phyloP scores from a whole-genome alignment of 176 grass and related monocot species.

The Avena eriantha region DNA sequence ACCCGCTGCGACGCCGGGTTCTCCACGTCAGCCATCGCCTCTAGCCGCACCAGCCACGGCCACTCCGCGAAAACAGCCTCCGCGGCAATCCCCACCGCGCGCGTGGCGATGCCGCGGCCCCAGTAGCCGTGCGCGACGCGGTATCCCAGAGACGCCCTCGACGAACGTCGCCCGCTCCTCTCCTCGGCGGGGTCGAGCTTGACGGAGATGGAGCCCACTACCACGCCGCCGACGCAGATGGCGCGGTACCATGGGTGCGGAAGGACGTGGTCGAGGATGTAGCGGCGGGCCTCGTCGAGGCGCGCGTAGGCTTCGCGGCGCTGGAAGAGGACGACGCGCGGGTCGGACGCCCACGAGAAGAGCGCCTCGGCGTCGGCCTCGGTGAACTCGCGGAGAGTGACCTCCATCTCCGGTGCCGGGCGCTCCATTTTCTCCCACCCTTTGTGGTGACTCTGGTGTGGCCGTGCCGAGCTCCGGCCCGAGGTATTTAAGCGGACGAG shows the following conservation, averaged over 20 bases:
- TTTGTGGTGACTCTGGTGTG: not conserved
- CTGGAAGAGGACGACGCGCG: conserved; percentile 67
- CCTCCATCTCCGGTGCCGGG: not conserved
- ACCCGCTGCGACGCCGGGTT: conserved; percentile 81
- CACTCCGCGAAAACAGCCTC: conserved; percentile 50
- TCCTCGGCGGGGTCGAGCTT: conserved; percentile 31
- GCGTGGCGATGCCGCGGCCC: conserved; percentile 63
- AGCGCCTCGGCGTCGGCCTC: conserved; percentile 64
- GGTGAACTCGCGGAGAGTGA: conserved; percentile 70
- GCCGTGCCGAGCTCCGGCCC: not conserved
- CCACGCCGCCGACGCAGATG: conserved; percentile 60
- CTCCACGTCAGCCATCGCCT: conserved; percentile 71
- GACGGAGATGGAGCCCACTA: conserved; percentile 70
- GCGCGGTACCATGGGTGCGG: conserved; percentile 80
- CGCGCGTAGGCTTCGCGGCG: conserved; percentile 55
- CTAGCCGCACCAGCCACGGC: conserved; percentile 58
- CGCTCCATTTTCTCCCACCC: not conserved
- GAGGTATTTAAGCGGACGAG: conserved; percentile 23
- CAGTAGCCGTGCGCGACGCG: conserved; percentile 60
- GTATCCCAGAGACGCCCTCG: conserved; percentile 75
- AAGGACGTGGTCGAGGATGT: conserved; percentile 67
- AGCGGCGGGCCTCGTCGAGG: conserved; percentile 56
- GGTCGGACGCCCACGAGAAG: conserved; percentile 75
- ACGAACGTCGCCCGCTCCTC: not conserved
- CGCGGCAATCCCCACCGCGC: conserved; percentile 40